Conservation (phyloP, 495 filamentous ascomycete species). For the Mytilinidion resinicola region DNA sequence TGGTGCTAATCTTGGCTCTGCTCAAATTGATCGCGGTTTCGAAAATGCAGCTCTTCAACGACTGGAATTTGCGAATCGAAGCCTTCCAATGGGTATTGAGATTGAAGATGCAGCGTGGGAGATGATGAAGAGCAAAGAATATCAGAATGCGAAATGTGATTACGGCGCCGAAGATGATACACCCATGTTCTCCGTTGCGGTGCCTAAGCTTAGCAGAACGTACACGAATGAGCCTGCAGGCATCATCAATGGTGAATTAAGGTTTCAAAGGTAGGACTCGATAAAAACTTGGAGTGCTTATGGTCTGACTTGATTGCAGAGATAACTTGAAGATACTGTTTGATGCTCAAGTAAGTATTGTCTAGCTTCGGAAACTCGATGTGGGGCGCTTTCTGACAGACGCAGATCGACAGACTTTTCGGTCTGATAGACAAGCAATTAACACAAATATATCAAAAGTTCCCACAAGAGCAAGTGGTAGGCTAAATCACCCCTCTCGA, state of each 20-base stretch:
- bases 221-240: constrained; percentile 35
- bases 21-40: constrained; percentile 25
- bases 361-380: neutral
- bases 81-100: constrained; percentile 6
- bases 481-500: constrained; percentile 25
- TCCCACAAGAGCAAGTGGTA: constrained; percentile 43
- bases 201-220: constrained; percentile 32
- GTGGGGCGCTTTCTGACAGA: neutral
- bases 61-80: constrained; percentile 17
- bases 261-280: constrained; percentile 31
- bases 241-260: constrained; percentile 39
- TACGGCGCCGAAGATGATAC: constrained; percentile 36
- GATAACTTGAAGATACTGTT: constrained; percentile 43
- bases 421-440: constrained; percentile 49
- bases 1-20: constrained; percentile 26
- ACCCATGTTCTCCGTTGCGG: constrained; percentile 22
- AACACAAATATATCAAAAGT: constrained; percentile 41
- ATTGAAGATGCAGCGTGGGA: constrained; percentile 25
- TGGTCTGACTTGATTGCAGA: neutral
- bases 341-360: constrained; percentile 31
- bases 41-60: constrained; percentile 16
- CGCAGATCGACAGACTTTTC: constrained; percentile 47
- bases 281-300: no score
- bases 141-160: constrained; percentile 34
- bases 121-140: constrained; percentile 28